These are phyloP conservation scores for Fusarium albosuccineum DNA, from an alignment of 2,329 filamentous ascomycete species.

Conservation along the genomic window DNA sequence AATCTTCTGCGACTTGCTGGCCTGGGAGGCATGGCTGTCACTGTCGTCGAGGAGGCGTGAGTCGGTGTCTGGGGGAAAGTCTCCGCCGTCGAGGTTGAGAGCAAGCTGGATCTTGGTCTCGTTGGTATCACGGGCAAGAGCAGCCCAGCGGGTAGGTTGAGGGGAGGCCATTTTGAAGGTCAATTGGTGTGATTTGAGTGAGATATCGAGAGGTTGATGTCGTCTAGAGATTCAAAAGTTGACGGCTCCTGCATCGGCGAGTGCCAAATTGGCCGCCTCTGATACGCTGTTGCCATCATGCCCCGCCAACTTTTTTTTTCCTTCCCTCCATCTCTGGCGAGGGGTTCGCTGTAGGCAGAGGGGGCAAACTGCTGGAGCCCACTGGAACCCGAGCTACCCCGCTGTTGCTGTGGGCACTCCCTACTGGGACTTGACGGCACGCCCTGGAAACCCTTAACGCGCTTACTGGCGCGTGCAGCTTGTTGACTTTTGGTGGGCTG, in stretches of 20 bases:
- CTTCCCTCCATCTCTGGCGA: not conserved
- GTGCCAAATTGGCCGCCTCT: slow-evolving; percentile 44
- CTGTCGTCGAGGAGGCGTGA: slow-evolving; percentile 62
- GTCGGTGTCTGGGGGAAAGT: slow-evolving; percentile 75
- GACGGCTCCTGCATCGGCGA: slow-evolving; percentile 48
- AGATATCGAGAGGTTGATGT: slow-evolving; percentile 13
- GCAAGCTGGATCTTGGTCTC: slow-evolving; percentile 97
- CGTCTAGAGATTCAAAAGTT: slow-evolving; percentile 23
- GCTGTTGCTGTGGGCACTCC: slow-evolving; percentile 45
- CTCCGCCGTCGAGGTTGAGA: slow-evolving; percentile 92
- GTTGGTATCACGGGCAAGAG: slow-evolving; percentile 91
- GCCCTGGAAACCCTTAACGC: slow-evolving; percentile 37
- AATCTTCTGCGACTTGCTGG: slow-evolving; percentile 87
- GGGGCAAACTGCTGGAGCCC: slow-evolving; percentile 19
- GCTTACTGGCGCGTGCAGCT: slow-evolving; percentile 26
- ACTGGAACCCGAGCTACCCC: slow-evolving; percentile 46
- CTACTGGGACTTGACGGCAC: slow-evolving; percentile 35
- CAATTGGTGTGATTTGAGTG: slow-evolving; percentile 28
- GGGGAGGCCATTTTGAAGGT: slow-evolving; percentile 44
- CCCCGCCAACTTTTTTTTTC: slow-evolving; percentile 41
- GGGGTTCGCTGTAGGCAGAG: slow-evolving; percentile 24
- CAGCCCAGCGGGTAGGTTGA: slow-evolving; percentile 72
- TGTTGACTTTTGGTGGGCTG: slow-evolving; percentile 44
- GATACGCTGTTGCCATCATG: slow-evolving; percentile 38
- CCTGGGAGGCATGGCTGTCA: slow-evolving; percentile 84